Percentiles rank a stretch among this genome's conserved stretches.
phyloP scores from a whole-genome alignment of 2,329 filamentous ascomycete genomes.

The Kalaharituber pfeilii region DNA sequence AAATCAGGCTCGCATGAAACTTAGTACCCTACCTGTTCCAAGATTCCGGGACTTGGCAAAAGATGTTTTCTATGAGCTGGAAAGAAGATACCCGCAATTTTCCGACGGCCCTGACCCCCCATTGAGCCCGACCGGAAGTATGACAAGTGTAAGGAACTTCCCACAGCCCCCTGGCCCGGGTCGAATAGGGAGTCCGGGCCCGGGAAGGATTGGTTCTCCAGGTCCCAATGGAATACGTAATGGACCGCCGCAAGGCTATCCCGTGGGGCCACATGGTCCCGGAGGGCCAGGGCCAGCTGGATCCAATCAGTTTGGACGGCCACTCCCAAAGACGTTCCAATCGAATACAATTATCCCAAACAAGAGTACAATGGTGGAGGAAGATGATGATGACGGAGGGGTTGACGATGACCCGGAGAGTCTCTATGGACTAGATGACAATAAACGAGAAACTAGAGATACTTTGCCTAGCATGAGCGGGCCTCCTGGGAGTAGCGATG shows the following conservation, averaged over 20 bases:
- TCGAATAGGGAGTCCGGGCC: constrained; percentile 4
- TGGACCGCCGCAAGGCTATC: not conserved
- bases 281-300: constrained; percentile 1
- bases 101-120: constrained; percentile 13
- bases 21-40: constrained; percentile 71
- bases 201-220: constrained; percentile 12
- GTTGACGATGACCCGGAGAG: constrained; percentile 42
- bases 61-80: constrained; percentile 89
- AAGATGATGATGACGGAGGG: constrained; percentile 70
- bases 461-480: constrained; percentile 9
- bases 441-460: constrained; percentile 26
- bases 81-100: constrained; percentile 74
- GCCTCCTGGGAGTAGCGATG: constrained; percentile 1
- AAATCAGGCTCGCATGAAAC: constrained; percentile 90
- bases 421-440: constrained; percentile 43
- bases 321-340: constrained; percentile 76
- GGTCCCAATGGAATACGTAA: constrained; percentile 11
- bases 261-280: not conserved
- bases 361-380: constrained; percentile 93
- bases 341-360: constrained; percentile 94
- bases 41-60: constrained; percentile 84
- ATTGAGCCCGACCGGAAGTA: constrained; percentile 12
- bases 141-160: constrained; percentile 8
- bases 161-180: constrained; percentile 16
- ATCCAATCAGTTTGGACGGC: constrained; percentile 34